Percentiles rank a stretch among this genome's conserved stretches.
Conservation (phyloP, 345 rosid genomes). For the Toxicodendron radicans region DNA sequence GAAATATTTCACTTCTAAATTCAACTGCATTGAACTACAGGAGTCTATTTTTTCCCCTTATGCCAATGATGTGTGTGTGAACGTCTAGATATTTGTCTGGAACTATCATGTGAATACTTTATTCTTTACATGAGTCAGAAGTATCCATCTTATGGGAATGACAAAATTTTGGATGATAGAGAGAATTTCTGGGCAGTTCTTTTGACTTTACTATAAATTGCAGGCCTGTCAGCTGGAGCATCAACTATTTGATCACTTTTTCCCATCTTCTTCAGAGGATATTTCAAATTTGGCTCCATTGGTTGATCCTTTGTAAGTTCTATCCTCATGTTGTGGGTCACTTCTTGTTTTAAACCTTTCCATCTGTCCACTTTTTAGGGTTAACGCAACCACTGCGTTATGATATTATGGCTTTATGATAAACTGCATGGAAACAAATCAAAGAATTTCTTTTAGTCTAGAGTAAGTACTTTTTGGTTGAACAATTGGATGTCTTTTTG, state of each 20-base stretch:
- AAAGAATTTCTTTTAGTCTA: constrained; percentile 9
- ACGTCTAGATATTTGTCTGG: neutral
- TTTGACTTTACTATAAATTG: constrained; percentile 20
- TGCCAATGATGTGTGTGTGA: too few species aligned
- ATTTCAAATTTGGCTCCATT: constrained; percentile 88
- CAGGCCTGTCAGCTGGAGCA: constrained; percentile 98
- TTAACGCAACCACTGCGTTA: neutral
- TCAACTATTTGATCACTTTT: constrained; percentile 92
- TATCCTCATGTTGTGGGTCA: neutral
- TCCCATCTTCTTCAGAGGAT: constrained; percentile 89
- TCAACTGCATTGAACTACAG: too few species aligned
- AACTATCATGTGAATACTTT: neutral
- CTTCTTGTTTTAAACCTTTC: constrained; percentile 11
- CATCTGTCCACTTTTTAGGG: neutral
- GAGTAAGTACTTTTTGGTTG: constrained; percentile 8
- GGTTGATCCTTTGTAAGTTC: constrained; percentile 86
- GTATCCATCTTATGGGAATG: neutral
- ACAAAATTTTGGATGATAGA: neutral
- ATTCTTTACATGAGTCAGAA: neutral
- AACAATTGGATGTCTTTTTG: neutral
- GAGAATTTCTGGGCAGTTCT: neutral
- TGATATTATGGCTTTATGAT: neutral
- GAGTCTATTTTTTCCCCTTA: too few species aligned
- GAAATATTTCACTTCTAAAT: too few species aligned
- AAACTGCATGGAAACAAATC: constrained; percentile 4